Conservation (phyloP, 306 rosid species). For the Pterocarpus macrocarpus region DNA sequence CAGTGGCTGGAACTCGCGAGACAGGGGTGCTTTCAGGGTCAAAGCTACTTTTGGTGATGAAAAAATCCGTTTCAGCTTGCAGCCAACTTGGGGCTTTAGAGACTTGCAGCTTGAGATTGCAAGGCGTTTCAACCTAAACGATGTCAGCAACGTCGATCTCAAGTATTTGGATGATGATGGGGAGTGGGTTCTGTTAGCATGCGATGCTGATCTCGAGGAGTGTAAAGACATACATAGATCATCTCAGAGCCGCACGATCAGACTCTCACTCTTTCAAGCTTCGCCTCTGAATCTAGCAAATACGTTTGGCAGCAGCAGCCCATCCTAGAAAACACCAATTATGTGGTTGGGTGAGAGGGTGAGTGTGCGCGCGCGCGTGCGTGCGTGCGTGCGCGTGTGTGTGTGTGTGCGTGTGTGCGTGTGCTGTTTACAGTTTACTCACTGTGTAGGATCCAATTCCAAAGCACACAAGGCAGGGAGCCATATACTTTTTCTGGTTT, state of each 20-base stretch:
- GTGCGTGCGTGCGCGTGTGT: too few species aligned
- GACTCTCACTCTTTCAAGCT: conserved; percentile 63
- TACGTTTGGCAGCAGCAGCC: conserved; percentile 47
- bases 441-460: background rate
- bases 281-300: conserved; percentile 48
- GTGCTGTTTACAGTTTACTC: too few species aligned
- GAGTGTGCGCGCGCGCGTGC: too few species aligned
- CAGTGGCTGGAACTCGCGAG: conserved; percentile 34
- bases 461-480: background rate
- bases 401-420: too few species aligned
- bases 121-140: conserved; percentile 59
- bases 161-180: conserved; percentile 67
- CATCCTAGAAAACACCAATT: conserved; percentile 30
- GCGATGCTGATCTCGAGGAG: conserved; percentile 72
- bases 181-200: conserved; percentile 63
- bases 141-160: conserved; percentile 50
- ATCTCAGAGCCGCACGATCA: conserved; percentile 62
- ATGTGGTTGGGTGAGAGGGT: too few species aligned
- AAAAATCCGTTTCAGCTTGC: conserved; percentile 64
- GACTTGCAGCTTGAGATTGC: conserved; percentile 67
- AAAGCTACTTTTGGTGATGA: conserved; percentile 69
- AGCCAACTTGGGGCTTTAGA: conserved; percentile 51
- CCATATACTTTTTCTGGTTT: background rate
- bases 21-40: conserved; percentile 53
- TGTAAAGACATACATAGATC: conserved; percentile 60